A percentile compares a stretch with the other conserved stretches of the same genome.
Evolutionary conservation across 192 early-diverging fungal genomes (phyloP).

Genomic region (Umbelopsis isabellina): DNA sequence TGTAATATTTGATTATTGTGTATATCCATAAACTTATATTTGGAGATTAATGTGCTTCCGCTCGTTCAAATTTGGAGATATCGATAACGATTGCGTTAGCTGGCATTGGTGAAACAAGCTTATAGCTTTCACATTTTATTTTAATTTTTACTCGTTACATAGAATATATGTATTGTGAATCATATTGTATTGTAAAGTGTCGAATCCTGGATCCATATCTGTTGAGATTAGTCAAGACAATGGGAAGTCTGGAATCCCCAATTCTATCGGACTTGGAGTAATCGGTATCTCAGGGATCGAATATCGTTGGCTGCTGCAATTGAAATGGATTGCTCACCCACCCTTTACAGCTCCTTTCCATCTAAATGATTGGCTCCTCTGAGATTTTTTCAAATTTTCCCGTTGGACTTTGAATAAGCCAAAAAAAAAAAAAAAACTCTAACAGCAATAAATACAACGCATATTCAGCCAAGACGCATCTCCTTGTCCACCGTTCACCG

Average conservation of each 20-base stretch:
- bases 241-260: not conserved
- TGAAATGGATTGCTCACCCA: not conserved
- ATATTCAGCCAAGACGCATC: not conserved
- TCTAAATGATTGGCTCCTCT: not conserved
- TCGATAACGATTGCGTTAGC: constrained; percentile 15
- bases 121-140: too few relatives aligned
- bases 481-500: not conserved
- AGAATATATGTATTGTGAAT: not conserved
- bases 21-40: too few relatives aligned
- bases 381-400: not conserved
- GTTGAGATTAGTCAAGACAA: not conserved
- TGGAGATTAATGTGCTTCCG: not conserved
- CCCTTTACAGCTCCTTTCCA: not conserved
- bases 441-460: not conserved
- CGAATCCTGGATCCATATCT: not conserved
- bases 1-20: too few relatives aligned
- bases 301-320: not conserved
- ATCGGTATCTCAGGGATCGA: not conserved
- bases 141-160: not conserved
- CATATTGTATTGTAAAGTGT: not conserved
- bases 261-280: not conserved
- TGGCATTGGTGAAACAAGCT: too few relatives aligned
- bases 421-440: not conserved
- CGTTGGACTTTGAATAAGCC: not conserved
- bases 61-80: constrained; percentile 5